phyloP scores from a whole-genome alignment of 202 grass and related monocot species.

The Cymbopogon flexuosus region DNA sequence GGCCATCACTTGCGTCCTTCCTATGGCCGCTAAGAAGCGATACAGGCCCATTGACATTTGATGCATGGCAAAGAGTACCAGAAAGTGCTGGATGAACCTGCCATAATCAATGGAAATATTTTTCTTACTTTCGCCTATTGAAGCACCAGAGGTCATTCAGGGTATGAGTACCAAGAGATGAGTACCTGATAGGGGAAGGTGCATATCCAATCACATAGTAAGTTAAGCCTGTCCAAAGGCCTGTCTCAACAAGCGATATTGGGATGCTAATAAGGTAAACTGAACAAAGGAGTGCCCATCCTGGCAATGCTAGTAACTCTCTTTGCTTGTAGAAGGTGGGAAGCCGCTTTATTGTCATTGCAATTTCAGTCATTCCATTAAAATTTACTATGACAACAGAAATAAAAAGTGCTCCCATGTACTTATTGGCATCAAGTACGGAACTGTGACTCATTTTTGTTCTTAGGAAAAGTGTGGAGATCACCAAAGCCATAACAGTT shows the following conservation, averaged over 20 bases:
- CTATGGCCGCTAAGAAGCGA: conserved; percentile 70
- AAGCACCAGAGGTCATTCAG: conserved; percentile 6
- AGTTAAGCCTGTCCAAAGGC: conserved; percentile 80
- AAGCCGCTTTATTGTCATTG: conserved; percentile 87
- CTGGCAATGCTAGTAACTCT: conserved; percentile 73
- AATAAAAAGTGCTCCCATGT: conserved; percentile 80
- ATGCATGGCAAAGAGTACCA: conserved; percentile 69
- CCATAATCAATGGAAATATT: conserved; percentile 16
- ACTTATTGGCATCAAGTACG: conserved; percentile 73
- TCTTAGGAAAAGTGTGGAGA: conserved; percentile 76
- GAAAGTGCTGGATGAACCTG: conserved; percentile 74
- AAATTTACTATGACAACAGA: conserved; percentile 81
- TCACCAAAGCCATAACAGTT: conserved; percentile 68
- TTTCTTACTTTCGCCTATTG: background rate
- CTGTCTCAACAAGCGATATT: conserved; percentile 76
- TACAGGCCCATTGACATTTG: conserved; percentile 81
- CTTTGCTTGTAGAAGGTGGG: conserved; percentile 96
- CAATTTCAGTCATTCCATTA: conserved; percentile 94
- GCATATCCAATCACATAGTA: conserved; percentile 87
- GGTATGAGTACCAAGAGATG: background rate
- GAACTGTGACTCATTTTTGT: conserved; percentile 72
- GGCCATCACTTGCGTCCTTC: conserved; percentile 70
- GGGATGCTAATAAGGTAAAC: conserved; percentile 77
- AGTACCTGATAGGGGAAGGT: conserved; percentile 77
- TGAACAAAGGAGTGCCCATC: conserved; percentile 88